Evolutionary conservation across 495 filamentous ascomycete genomes (phyloP).

Genomic region (Penicillium riverlandense): DNA sequence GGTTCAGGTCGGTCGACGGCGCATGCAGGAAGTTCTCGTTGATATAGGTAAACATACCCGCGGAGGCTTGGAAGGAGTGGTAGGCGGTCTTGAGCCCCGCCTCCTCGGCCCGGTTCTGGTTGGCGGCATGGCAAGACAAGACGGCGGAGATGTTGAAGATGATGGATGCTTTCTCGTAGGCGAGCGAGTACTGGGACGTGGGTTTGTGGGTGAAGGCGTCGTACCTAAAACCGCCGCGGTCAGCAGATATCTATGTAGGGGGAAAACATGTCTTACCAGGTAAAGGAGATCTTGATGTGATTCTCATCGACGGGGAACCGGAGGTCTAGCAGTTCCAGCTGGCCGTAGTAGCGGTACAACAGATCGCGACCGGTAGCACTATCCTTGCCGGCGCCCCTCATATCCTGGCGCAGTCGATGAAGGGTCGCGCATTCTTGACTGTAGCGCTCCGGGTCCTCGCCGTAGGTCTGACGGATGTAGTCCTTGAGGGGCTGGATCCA

Average conservation of each 20-base stretch:
- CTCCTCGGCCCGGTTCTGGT: conserved; percentile 88
- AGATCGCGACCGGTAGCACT: conserved; percentile 90
- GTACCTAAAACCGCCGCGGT: conserved; percentile 52
- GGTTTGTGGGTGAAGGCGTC: conserved; percentile 97
- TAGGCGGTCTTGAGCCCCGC: conserved; percentile 91
- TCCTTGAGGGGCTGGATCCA: conserved; percentile 90
- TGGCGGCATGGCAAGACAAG: conserved; percentile 88
- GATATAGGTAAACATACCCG: conserved; percentile 99
- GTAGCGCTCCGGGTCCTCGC: conserved; percentile 94
- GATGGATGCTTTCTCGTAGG: conserved; percentile 97
- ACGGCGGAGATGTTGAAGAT: conserved; percentile 99
- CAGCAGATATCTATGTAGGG: background rate
- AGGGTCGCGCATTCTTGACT: conserved; percentile 89
- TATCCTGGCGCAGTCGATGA: conserved; percentile 96
- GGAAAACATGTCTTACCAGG: conserved; percentile 58
- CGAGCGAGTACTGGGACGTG: conserved; percentile 90
- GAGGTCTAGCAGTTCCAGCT: conserved; percentile 88
- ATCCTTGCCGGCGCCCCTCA: conserved; percentile 96
- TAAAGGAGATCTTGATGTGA: conserved; percentile 97
- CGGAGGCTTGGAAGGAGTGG: conserved; percentile 95
- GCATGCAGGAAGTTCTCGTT: conserved; percentile 99
- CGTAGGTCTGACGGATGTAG: conserved; percentile 90
- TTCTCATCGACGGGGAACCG: conserved; percentile 97
- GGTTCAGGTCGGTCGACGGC: conserved; percentile 86
- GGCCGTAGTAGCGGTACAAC: conserved; percentile 94